These are phyloP conservation scores for Sporothrix sp. DNA, from an alignment of 2,329 filamentous ascomycete genomes.

Conservation along the genomic window DNA sequence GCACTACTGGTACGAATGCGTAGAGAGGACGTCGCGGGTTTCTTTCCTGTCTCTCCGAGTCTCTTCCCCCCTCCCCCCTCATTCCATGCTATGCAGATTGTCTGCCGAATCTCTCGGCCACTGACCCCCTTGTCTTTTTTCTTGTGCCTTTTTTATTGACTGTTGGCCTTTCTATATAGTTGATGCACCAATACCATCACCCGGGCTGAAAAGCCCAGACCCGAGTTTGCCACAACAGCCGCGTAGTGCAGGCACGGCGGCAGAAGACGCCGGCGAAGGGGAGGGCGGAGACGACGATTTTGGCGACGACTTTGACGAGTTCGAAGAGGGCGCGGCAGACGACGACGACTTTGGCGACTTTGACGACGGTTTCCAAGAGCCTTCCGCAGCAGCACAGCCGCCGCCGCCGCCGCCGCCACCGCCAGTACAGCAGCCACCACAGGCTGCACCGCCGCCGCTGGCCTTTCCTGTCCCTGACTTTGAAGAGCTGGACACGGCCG, in stretches of 20 bases:
- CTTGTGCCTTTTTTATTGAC: slow-evolving; percentile 27
- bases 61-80: slow-evolving; percentile 16
- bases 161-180: slow-evolving; percentile 23
- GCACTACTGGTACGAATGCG: slow-evolving; percentile 28
- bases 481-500: slow-evolving; percentile 49
- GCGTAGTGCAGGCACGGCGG: slow-evolving; percentile 18
- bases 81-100: too few relatives aligned
- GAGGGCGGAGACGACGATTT: slow-evolving; percentile 38
- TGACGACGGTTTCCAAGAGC: slow-evolving; percentile 59
- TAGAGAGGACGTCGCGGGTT: slow-evolving; percentile 21
- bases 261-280: slow-evolving; percentile 25
- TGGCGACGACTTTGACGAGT: slow-evolving; percentile 53
- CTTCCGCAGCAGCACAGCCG: slow-evolving; percentile 21
- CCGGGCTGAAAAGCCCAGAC: slow-evolving; percentile 21
- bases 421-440: slow-evolving; percentile 26
- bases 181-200: slow-evolving; percentile 30
- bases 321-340: slow-evolving; percentile 46
- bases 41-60: slow-evolving; percentile 14
- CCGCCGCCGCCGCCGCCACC: slow-evolving; percentile 20
- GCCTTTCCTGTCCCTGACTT: slow-evolving; percentile 53
- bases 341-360: slow-evolving; percentile 59
- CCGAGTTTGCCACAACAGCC: slow-evolving; percentile 22
- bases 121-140: not conserved
- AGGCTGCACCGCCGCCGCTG: slow-evolving; percentile 10
- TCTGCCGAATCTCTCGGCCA: not conserved